phyloP scores from a whole-genome alignment of 352 stramenopile species.

The Plasmopara muralis region DNA sequence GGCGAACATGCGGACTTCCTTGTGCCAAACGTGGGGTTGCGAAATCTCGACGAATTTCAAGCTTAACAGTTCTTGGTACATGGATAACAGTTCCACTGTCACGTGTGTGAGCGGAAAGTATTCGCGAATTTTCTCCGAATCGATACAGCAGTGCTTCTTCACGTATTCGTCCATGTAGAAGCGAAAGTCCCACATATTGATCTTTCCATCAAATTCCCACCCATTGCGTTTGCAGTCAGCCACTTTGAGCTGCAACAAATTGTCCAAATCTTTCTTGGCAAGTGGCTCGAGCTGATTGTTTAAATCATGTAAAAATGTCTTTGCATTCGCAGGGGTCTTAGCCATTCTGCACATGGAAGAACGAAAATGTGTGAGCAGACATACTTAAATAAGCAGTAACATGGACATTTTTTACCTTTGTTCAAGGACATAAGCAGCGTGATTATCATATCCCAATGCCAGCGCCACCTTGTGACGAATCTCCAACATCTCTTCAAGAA shows the following conservation, averaged over 20 bases:
- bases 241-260: slow-evolving; percentile 70
- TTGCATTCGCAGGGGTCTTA: slow-evolving; percentile 46
- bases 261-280: slow-evolving; percentile 66
- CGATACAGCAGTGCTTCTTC: slow-evolving; percentile 84
- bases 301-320: slow-evolving; percentile 66
- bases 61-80: slow-evolving; percentile 86
- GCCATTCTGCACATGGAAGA: slow-evolving; percentile 48
- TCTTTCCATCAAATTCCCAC: slow-evolving; percentile 71
- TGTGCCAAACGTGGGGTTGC: slow-evolving; percentile 80
- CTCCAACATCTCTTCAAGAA: slow-evolving; percentile 78
- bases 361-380: slow-evolving; percentile 4
- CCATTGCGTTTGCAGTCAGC: slow-evolving; percentile 42
- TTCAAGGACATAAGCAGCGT: slow-evolving; percentile 78
- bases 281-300: slow-evolving; percentile 73
- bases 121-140: slow-evolving; percentile 79
- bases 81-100: slow-evolving; percentile 71
- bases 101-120: slow-evolving; percentile 88
- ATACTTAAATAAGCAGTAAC: background rate
- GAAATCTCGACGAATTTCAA: slow-evolving; percentile 80
- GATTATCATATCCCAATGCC: slow-evolving; percentile 76
- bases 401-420: slow-evolving; percentile 39
- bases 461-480: slow-evolving; percentile 72
- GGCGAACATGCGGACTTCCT: slow-evolving; percentile 82
- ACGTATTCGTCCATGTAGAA: slow-evolving; percentile 88
- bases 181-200: slow-evolving; percentile 88